Evolutionary conservation across 129 eudicot species (phyloP).

Genomic region (Smallanthus sonchifolius): DNA sequence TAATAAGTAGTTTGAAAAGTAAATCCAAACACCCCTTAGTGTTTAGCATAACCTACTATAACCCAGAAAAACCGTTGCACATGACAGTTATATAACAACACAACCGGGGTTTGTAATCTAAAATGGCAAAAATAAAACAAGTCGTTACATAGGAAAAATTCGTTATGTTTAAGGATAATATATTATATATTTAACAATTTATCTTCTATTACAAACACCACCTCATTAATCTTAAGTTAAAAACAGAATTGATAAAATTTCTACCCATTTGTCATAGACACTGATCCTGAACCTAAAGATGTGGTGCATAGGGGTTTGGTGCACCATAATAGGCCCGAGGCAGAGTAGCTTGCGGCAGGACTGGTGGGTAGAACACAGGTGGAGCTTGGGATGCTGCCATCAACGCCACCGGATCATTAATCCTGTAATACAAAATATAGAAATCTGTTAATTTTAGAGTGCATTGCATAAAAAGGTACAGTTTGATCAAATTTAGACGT

Average conservation of each 20-base stretch:
- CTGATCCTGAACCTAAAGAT: conserved; percentile 5
- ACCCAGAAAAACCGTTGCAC: too few species aligned
- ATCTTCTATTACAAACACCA: background rate
- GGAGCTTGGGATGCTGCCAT: conserved; percentile 33
- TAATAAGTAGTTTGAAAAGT: too few species aligned
- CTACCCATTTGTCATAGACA: background rate
- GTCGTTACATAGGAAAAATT: background rate
- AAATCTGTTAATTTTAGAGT: background rate
- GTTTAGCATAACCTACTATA: too few species aligned
- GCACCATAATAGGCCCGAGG: conserved; percentile 31
- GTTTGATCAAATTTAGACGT: too few species aligned
- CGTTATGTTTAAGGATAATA: background rate
- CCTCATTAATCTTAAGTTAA: background rate
- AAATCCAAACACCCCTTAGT: too few species aligned
- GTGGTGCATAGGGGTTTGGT: conserved; percentile 32
- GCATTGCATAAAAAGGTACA: too few species aligned
- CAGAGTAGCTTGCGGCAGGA: conserved; percentile 17
- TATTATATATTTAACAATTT: background rate
- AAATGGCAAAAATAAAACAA: background rate
- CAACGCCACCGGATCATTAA: conserved; percentile 14
- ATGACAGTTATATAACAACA: too few species aligned
- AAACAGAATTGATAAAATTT: background rate
- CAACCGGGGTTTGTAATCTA: background rate
- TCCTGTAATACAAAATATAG: conserved; percentile 17
- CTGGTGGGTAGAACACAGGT: conserved; percentile 30